phyloP scores from a whole-genome alignment of 345 rosid species.

The Eucalyptus pauciflora region DNA sequence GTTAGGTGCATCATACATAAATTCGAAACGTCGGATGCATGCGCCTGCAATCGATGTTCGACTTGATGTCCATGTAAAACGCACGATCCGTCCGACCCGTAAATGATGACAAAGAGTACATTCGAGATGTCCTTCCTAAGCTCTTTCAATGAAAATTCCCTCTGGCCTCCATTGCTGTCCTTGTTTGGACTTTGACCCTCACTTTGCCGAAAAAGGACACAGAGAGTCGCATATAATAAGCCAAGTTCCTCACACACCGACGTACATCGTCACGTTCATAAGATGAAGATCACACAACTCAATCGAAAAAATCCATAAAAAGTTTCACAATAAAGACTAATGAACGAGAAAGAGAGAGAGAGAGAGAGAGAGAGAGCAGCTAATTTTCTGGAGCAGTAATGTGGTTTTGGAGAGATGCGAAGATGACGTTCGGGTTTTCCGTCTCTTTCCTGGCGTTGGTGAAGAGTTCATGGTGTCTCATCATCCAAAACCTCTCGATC shows the following conservation, averaged over 20 bases:
- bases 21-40: not conserved
- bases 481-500: conserved; percentile 45
- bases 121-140: not conserved
- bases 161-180: not conserved
- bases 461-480: conserved; percentile 7
- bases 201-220: not conserved
- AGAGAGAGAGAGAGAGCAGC: not conserved
- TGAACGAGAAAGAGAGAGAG: not conserved
- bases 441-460: not conserved
- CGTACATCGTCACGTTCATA: not conserved
- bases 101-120: not conserved
- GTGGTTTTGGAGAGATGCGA: not conserved
- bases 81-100: not conserved
- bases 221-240: not conserved
- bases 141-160: not conserved
- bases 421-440: not conserved
- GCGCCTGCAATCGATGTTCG: not conserved
- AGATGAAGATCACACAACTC: not conserved
- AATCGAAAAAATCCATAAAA: not conserved
- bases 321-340: not conserved
- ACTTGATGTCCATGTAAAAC: not conserved
- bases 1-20: not conserved
- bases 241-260: not conserved
- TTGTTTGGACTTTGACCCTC: not conserved
- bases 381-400: not conserved